These are phyloP conservation scores for Paramecium bursaria DNA, from an alignment of 73 alveolate species.

Conservation along the genomic window DNA sequence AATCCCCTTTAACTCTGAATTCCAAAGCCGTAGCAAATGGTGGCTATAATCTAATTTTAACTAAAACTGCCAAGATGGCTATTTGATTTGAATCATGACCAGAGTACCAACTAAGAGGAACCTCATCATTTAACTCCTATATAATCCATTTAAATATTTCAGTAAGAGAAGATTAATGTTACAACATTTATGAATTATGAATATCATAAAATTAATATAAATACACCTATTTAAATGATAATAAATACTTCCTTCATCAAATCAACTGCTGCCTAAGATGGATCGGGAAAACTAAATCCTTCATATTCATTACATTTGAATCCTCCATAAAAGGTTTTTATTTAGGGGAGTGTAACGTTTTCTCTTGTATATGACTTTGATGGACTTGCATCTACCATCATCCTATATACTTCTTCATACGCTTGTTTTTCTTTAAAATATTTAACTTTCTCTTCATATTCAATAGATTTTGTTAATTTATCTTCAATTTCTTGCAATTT, in stretches of 20 bases:
- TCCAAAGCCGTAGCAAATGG: conserved; percentile 12
- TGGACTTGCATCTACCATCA: background rate
- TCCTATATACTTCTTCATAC: background rate
- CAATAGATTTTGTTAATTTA: background rate
- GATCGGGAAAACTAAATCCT: conserved; percentile 1
- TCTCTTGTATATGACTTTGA: background rate
- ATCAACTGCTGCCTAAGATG: background rate
- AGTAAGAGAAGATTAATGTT: conserved; percentile 26
- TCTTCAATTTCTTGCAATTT: background rate
- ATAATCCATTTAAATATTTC: conserved; percentile 45
- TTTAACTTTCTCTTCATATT: background rate
- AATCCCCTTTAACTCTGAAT: conserved; percentile 3
- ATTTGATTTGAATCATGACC: conserved; percentile 59
- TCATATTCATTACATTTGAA: conserved; percentile 16
- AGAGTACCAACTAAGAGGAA: conserved; percentile 1
- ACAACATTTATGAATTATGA: conserved; percentile 13
- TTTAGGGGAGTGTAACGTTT: background rate
- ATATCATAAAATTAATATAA: conserved; percentile 22
- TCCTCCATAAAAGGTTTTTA: conserved; percentile 58
- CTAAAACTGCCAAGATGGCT: conserved; percentile 21
- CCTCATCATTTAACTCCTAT: background rate
- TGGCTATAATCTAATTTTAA: background rate
- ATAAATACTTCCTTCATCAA: conserved; percentile 27
- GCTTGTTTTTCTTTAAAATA: conserved; percentile 10
- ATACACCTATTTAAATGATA: background rate